Evolutionary conservation across 106 monocot species (phyloP).

Genomic region (Cymbidium sinense): DNA sequence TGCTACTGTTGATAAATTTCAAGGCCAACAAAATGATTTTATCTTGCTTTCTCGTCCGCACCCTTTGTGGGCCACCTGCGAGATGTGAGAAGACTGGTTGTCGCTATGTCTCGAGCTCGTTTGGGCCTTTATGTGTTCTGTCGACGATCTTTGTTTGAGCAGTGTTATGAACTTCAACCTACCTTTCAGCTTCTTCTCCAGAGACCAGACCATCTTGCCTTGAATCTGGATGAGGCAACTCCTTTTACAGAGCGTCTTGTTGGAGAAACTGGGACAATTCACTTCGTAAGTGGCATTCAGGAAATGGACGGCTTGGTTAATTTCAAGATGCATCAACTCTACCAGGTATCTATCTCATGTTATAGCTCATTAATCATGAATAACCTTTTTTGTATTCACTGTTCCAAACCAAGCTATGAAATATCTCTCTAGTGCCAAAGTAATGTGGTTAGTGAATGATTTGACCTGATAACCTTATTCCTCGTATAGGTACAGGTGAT

Average conservation of each 20-base stretch:
- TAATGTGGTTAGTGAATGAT: too few relatives aligned
- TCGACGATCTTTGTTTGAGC: conserved; percentile 79
- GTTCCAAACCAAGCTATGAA: too few relatives aligned
- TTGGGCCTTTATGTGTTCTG: conserved; percentile 92
- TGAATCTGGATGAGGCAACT: conserved; percentile 71
- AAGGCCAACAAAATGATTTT: conserved; percentile 99
- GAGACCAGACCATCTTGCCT: conserved; percentile 67
- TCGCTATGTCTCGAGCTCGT: conserved; percentile 98
- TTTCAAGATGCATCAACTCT: conserved; percentile 68
- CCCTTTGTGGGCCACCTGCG: conserved; percentile 96
- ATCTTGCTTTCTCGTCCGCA: conserved; percentile 90
- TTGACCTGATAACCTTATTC: too few relatives aligned
- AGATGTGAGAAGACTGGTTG: conserved; percentile 91
- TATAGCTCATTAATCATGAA: too few relatives aligned
- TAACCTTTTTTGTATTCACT: too few relatives aligned
- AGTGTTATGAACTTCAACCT: conserved; percentile 93
- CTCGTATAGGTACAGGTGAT: too few relatives aligned
- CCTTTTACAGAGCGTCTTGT: conserved; percentile 73
- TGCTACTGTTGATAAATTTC: conserved; percentile 95
- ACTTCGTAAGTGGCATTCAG: conserved; percentile 55
- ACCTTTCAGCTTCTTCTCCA: conserved; percentile 85
- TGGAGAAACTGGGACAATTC: conserved; percentile 47
- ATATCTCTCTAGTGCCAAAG: too few relatives aligned
- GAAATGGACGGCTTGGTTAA: conserved; percentile 74
- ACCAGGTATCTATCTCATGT: conserved; percentile 75